phyloP scores from a whole-genome alignment of 2,329 filamentous ascomycete species.

The Fusarium fujikuroi region DNA sequence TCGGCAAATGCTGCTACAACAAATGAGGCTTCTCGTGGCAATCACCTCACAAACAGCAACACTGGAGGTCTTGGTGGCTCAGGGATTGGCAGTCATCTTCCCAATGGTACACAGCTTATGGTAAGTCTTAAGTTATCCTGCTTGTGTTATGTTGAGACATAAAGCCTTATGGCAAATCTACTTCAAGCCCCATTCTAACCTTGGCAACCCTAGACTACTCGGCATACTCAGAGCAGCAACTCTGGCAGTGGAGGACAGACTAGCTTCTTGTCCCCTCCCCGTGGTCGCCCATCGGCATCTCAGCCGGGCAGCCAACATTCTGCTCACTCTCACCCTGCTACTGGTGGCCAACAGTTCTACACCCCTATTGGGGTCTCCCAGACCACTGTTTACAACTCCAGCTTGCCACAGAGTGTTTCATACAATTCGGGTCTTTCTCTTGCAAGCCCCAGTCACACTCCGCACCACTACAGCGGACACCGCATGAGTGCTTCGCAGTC shows the following conservation, averaged over 20 bases:
- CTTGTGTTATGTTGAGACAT: not conserved
- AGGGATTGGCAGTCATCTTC: slow-evolving; percentile 6
- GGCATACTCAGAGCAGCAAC: not conserved
- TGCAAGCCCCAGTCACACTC: slow-evolving; percentile 33
- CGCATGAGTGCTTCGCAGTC: not conserved
- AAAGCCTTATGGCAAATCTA: not conserved
- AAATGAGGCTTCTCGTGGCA: not conserved
- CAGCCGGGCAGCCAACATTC: slow-evolving; percentile 7
- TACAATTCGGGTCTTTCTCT: slow-evolving; percentile 19
- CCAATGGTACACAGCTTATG: slow-evolving; percentile 14
- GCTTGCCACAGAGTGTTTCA: slow-evolving; percentile 29
- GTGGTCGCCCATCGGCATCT: not conserved
- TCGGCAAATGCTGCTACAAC: not conserved
- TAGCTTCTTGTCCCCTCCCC: slow-evolving; percentile 13
- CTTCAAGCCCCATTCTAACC: slow-evolving; percentile 9
- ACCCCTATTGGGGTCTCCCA: slow-evolving; percentile 13
- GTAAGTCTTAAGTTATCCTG: slow-evolving; percentile 8
- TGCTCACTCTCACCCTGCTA: not conserved
- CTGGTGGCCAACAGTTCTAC: slow-evolving; percentile 21
- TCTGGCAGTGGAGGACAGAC: not conserved
- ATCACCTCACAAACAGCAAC: not conserved
- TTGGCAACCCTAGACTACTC: not conserved
- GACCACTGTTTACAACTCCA: slow-evolving; percentile 5
- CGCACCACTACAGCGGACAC: slow-evolving; percentile 16
- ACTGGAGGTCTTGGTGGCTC: not conserved